phyloP scores from a whole-genome alignment of 768 basidiomycete genomes.

The Russula virescens region DNA sequence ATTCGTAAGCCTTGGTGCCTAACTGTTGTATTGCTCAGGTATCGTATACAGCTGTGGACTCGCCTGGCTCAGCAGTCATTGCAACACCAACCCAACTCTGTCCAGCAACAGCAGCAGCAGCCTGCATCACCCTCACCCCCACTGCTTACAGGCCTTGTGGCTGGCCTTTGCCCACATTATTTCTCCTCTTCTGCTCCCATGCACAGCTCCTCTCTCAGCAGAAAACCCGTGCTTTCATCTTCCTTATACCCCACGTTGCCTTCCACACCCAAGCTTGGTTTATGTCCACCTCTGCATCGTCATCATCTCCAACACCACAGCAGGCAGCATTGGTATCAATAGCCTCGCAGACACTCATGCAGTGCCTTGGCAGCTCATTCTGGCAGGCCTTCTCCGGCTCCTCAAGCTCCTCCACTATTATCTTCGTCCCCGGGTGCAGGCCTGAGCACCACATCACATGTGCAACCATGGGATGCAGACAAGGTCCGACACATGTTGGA shows the following conservation, averaged over 20 bases:
- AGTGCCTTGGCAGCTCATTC: constrained; percentile 69
- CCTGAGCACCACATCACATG: background rate
- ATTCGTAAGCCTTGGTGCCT: background rate
- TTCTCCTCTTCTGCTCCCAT: constrained; percentile 31
- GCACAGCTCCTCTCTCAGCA: constrained; percentile 35
- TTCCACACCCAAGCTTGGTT: constrained; percentile 34
- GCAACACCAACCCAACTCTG: constrained; percentile 35
- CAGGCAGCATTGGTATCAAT: constrained; percentile 60
- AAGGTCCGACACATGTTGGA: constrained; percentile 79
- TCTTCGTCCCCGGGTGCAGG: constrained; percentile 1
- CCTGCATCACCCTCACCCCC: constrained; percentile 20
- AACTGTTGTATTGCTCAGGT: constrained; percentile 33
- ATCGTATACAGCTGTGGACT: constrained; percentile 90
- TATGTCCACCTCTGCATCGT: constrained; percentile 29
- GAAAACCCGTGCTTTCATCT: constrained; percentile 33
- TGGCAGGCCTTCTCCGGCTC: constrained; percentile 82
- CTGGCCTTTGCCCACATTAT: constrained; percentile 35
- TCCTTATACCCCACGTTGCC: constrained; percentile 41
- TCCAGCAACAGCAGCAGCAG: constrained; percentile 35
- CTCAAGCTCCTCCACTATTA: constrained; percentile 21
- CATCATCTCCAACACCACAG: constrained; percentile 32
- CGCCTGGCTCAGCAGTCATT: constrained; percentile 77
- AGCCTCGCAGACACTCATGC: constrained; percentile 70
- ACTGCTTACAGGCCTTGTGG: constrained; percentile 29
- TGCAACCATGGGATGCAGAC: constrained; percentile 50